Conservation (phyloP, 148 eudicot genomes). For the Rhododendron vialii region DNA sequence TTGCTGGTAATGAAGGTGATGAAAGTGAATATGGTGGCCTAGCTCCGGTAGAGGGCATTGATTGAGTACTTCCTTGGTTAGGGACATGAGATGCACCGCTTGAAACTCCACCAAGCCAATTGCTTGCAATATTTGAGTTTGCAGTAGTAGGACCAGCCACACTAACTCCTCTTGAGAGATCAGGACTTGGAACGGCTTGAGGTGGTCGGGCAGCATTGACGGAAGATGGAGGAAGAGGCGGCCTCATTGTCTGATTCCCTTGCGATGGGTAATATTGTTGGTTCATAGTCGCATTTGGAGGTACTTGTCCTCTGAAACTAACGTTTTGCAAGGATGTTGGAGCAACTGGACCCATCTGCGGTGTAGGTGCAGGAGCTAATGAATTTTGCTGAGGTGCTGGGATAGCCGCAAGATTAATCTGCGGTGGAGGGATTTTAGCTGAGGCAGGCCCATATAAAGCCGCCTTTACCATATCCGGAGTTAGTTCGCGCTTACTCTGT, state of each 20-base stretch:
- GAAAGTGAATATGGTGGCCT: conserved; percentile 32
- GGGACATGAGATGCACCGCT: conserved; percentile 46
- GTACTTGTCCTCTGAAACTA: conserved; percentile 63
- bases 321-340: conserved; percentile 44
- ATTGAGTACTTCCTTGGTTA: conserved; percentile 42
- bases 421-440: conserved; percentile 91
- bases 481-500: conserved; percentile 92
- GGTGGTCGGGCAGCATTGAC: conserved; percentile 42
- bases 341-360: conserved; percentile 47
- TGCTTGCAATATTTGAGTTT: conserved; percentile 39
- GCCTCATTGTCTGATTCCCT: conserved; percentile 55
- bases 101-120: conserved; percentile 56
- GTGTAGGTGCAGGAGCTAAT: conserved; percentile 36
- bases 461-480: conserved; percentile 95
- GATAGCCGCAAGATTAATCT: conserved; percentile 59
- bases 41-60: conserved; percentile 34
- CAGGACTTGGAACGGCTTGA: conserved; percentile 32
- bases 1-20: conserved; percentile 32
- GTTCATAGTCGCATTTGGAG: conserved; percentile 47
- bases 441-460: conserved; percentile 95
- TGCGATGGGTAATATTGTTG: conserved; percentile 56
- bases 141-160: conserved; percentile 31
- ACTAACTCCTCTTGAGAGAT: conserved; percentile 31
- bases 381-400: conserved; percentile 47
- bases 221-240: conserved; percentile 43